Evolutionary conservation across 768 basidiomycete genomes (phyloP), one percentile per base, ranked within the genome.

Genomic region (Obba rivulosa): DNA sequence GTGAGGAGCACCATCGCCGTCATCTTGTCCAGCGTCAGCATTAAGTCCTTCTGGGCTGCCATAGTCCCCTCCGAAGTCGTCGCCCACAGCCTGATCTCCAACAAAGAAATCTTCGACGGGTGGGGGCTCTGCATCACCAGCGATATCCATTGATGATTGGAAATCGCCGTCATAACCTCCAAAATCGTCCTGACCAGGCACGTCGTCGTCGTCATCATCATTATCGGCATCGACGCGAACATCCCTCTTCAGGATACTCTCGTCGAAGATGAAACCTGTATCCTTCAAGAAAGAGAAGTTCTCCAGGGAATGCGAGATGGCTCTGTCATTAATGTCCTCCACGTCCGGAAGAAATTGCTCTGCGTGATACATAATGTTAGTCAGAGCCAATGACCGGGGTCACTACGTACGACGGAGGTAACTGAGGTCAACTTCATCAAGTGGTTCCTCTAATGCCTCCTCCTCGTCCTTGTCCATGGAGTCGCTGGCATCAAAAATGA

Each of bases 401-500:
- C 8, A 17, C 20, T 8, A 61, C 80, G 34, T 50, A 87, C 87
- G 66, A 56, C 85, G 75, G 40, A 87, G 67, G 51, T 75, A 69
- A 23, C 72, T 78, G 38, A 91, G 58, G 60, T 89, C 84, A 13
- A 91, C 72, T 3, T 77, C 72, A 45, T 85, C 82, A 53, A 78
- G 78, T 2, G 81, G 80, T 55, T 93, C 91, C 38, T 83, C 75
- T 35, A 80, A 66, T 13, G 71, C 71, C 21, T 83, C 83, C 40
- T 90, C 92, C 2, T 77, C 80, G 25, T 75, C 73, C 52, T 82
- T 87, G 3, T 83, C 81, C 63, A 87, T 83, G 0, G 90, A 87
- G 64, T 97, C 95, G 48, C 94, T 86, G 4, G 93, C 94, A 64
- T 98, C 95, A 57, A 99, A 99, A 22, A 98, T 89, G 43, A 99